Conservation (phyloP, 768 basidiomycete species). For the Lentinula boryana region DNA sequence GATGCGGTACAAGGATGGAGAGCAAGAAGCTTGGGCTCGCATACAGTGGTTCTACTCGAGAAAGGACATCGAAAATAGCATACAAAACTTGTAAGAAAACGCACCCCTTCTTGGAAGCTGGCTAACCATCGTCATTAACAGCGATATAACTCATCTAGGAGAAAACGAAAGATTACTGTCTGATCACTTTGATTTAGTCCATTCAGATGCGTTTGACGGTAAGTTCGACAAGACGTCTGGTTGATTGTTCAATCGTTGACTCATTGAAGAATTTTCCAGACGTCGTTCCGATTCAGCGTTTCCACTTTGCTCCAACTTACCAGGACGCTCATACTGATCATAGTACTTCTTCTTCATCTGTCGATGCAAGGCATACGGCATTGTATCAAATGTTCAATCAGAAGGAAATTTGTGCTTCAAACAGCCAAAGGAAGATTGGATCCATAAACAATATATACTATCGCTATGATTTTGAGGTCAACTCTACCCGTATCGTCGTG, state of each 20-base stretch:
- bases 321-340: background rate
- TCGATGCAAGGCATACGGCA: background rate
- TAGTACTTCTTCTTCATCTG: background rate
- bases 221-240: background rate
- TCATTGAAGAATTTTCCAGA: background rate
- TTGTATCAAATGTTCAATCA: background rate
- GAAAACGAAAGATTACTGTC: background rate
- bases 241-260: background rate
- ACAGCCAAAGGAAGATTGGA: background rate
- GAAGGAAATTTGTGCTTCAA: background rate
- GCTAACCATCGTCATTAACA: background rate
- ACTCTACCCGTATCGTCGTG: background rate
- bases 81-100: background rate
- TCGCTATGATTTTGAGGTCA: background rate
- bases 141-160: background rate
- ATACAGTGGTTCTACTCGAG: constrained; percentile 2
- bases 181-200: background rate
- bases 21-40: background rate
- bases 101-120: background rate
- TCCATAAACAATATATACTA: background rate
- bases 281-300: background rate
- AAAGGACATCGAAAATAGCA: background rate
- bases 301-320: background rate
- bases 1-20: background rate
- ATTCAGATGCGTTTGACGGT: background rate